Evolutionary conservation across 345 rosid species (phyloP), one percentile per base, ranked within the genome.

Genomic region (Pugionium dolabratum): DNA sequence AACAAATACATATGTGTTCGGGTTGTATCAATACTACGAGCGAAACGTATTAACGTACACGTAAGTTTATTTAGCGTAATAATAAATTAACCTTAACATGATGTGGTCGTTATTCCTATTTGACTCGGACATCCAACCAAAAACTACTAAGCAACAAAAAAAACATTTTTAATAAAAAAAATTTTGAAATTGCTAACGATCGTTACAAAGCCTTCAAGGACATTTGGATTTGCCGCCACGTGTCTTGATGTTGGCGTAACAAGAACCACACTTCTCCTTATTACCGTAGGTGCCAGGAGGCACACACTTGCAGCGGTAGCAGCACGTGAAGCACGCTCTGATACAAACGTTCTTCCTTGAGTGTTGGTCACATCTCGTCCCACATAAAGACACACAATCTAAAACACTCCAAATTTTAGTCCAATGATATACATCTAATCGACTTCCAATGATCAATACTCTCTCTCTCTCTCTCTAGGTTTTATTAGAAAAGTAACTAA

Each of bases 271-370:
- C 67, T 64, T 75, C 75, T 90, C 94, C 26, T 76, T 80, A 78
- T 90, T 90, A 11, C 98, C 98, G 48, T 79, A 88, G 5, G 97
- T 93, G 11, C 98, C 97, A 35, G 97, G 98, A 0, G 98, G 98
- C 51, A 92, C 98, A 27, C 98, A 93, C 66, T 79, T 93, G 90
- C 98, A 93, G 51, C 94, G 74, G 73, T 79, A 78, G 57, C 98
- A 93, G 81, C 98, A 93, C 49, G 96, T 83, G 74, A 77, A 59
- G 82, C 98, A 93, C 25, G 91, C 98, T 74, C 98, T 81, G 51
- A 62, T 32, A 70, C 98, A 93, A 1, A 79, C 8, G 30, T 79
- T 85, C 66, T 71, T 47, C 77, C 94, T 87, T 1, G 98, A 93
- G 53, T 93, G 98, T 54, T 70, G 44, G 43, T 75, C 78, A 79